These are phyloP conservation scores for Chytridium lagenaria DNA, from an alignment of 371 early-diverging fungal species.

Conservation along the genomic window DNA sequence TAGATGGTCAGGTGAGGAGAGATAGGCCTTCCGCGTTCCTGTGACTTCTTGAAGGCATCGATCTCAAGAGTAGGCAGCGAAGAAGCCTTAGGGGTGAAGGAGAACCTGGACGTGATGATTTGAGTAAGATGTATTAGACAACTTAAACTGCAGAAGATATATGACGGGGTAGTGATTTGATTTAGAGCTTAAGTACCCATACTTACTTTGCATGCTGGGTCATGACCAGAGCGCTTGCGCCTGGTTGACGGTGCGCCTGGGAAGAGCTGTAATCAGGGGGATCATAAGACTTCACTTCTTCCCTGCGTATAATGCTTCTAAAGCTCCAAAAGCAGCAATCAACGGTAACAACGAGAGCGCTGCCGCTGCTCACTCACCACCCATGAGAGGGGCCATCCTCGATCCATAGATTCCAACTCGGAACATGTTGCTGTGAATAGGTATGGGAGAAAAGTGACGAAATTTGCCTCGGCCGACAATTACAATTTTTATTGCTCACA, in stretches of 20 bases:
- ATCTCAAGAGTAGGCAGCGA: constrained; percentile 53
- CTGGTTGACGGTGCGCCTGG: background rate
- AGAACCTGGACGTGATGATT: background rate
- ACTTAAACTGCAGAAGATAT: too few relatives aligned
- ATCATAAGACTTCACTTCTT: too few relatives aligned
- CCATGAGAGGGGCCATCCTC: background rate
- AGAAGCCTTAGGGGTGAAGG: constrained; percentile 25
- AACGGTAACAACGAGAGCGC: too few relatives aligned
- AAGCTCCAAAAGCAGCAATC: too few relatives aligned
- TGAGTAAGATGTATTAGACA: background rate
- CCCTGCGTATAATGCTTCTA: too few relatives aligned
- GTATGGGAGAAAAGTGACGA: too few relatives aligned
- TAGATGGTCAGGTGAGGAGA: constrained; percentile 88
- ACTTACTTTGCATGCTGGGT: constrained; percentile 15
- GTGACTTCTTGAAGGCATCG: constrained; percentile 49
- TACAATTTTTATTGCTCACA: background rate
- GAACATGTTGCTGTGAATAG: background rate
- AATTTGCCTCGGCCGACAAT: background rate
- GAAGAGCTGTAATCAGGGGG: background rate
- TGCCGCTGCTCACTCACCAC: too few relatives aligned
- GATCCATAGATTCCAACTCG: background rate
- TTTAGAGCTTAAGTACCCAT: too few relatives aligned
- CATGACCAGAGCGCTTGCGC: background rate
- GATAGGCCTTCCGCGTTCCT: constrained; percentile 69
- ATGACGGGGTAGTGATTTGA: too few relatives aligned